phyloP scores from a whole-genome alignment of 2,329 filamentous ascomycete genomes.

The Rutstroemia sp. region DNA sequence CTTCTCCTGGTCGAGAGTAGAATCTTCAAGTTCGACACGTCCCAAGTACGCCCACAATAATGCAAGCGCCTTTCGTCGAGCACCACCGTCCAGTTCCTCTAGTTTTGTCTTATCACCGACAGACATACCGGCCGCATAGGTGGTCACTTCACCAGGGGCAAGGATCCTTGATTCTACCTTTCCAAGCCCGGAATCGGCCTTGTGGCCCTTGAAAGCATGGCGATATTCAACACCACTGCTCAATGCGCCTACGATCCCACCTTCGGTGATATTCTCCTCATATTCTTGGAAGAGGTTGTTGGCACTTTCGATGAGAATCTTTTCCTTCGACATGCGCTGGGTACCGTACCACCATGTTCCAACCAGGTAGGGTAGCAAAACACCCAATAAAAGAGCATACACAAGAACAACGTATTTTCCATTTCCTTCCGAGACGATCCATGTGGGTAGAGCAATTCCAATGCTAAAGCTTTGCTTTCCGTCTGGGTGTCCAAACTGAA shows the following conservation, averaged over 20 bases:
- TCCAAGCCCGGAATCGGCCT: slow-evolving; percentile 70
- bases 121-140: slow-evolving; percentile 52
- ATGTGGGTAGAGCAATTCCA: slow-evolving; percentile 88
- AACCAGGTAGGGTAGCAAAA: slow-evolving; percentile 85
- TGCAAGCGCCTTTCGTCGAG: slow-evolving; percentile 77
- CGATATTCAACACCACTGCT: slow-evolving; percentile 84
- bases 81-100: slow-evolving; percentile 70
- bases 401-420: slow-evolving; percentile 91
- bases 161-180: slow-evolving; percentile 78
- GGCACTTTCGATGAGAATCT: slow-evolving; percentile 84
- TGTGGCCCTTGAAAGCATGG: slow-evolving; percentile 65
- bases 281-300: slow-evolving; percentile 94
- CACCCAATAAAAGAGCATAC: slow-evolving; percentile 81
- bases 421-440: slow-evolving; percentile 87
- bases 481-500: slow-evolving; percentile 92
- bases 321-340: slow-evolving; percentile 86
- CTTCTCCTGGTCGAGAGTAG: slow-evolving; percentile 73
- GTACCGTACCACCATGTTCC: slow-evolving; percentile 99
- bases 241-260: slow-evolving; percentile 70
- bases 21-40: slow-evolving; percentile 76
- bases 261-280: slow-evolving; percentile 73
- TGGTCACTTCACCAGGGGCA: slow-evolving; percentile 46
- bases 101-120: slow-evolving; percentile 70
- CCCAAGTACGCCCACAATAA: slow-evolving; percentile 94
- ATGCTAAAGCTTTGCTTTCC: slow-evolving; percentile 98